Evolutionary conservation across 306 rosid genomes (phyloP).

Genomic region (Styphnolobium japonicum): DNA sequence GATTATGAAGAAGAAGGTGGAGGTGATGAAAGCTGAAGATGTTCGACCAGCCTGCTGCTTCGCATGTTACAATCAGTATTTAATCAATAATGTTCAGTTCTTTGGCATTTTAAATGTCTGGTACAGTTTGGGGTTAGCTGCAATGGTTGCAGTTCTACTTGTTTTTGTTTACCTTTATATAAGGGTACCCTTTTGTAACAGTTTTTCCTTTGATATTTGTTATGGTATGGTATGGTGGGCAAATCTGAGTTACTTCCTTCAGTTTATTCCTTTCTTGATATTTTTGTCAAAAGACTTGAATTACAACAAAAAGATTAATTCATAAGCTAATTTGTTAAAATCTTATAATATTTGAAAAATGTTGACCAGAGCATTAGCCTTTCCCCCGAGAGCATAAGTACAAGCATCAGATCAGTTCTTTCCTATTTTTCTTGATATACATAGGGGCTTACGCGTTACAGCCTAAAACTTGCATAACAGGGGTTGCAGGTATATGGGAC

Average conservation of each 20-base stretch:
- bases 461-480: not conserved
- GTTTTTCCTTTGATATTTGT: not conserved
- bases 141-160: not conserved
- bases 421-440: no score
- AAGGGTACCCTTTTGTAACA: not conserved
- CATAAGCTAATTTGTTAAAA: not conserved
- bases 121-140: conserved; percentile 5
- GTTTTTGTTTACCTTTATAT: not conserved
- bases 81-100: not conserved
- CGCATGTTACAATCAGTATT: conserved; percentile 29
- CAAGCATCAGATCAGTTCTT: no score
- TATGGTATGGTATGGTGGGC: not conserved
- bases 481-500: not conserved
- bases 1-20: conserved; percentile 36
- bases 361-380: no score
- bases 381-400: no score
- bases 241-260: not conserved
- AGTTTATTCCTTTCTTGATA: not conserved
- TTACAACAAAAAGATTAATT: not conserved
- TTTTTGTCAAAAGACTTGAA: not conserved
- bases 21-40: conserved; percentile 40
- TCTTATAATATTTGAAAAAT: not conserved
- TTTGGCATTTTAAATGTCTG: conserved; percentile 4
- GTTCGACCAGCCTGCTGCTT: conserved; percentile 28
- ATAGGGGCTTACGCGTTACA: no score